A percentile compares a stretch with the other conserved stretches of the same genome.
Evolutionary conservation across 176 grass and related monocot genomes (phyloP).

Genomic region (Olyra latifolia): DNA sequence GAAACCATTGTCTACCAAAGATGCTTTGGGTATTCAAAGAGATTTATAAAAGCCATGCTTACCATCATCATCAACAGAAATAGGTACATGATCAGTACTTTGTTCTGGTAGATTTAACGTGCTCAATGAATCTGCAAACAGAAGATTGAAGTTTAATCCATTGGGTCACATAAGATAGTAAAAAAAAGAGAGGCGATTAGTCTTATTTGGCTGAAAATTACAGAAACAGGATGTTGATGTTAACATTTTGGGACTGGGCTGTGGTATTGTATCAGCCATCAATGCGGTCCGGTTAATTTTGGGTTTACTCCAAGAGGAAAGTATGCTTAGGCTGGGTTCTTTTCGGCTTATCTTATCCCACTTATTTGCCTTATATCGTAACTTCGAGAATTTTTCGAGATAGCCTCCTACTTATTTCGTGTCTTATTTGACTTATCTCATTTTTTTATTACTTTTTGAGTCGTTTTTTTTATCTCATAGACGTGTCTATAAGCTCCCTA

Average conservation of each 20-base stretch:
- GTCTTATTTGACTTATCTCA: no score
- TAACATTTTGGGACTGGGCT: not conserved
- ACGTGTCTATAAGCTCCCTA: no score
- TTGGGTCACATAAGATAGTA: not conserved
- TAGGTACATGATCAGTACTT: conserved; percentile 42
- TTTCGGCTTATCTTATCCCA: no score
- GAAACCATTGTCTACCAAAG: conserved; percentile 37
- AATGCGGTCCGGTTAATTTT: conserved; percentile 2
- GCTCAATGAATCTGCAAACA: conserved; percentile 55
- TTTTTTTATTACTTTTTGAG: no score
- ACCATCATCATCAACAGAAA: conserved; percentile 73
- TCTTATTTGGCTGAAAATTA: not conserved
- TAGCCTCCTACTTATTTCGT: no score
- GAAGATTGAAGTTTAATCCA: not conserved
- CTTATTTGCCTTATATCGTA: no score
- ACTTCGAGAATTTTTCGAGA: no score
- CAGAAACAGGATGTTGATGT: not conserved
- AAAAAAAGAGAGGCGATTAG: not conserved
- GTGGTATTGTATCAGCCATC: not conserved
- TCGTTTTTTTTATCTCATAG: no score
- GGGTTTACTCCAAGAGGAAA: conserved; percentile 10
- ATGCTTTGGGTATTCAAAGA: conserved; percentile 39
- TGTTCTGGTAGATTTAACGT: conserved; percentile 43
- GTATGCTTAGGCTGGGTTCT: no score
- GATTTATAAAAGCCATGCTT: conserved; percentile 52